Conservation (phyloP, 768 basidiomycete genomes). For the Mycena metata region DNA sequence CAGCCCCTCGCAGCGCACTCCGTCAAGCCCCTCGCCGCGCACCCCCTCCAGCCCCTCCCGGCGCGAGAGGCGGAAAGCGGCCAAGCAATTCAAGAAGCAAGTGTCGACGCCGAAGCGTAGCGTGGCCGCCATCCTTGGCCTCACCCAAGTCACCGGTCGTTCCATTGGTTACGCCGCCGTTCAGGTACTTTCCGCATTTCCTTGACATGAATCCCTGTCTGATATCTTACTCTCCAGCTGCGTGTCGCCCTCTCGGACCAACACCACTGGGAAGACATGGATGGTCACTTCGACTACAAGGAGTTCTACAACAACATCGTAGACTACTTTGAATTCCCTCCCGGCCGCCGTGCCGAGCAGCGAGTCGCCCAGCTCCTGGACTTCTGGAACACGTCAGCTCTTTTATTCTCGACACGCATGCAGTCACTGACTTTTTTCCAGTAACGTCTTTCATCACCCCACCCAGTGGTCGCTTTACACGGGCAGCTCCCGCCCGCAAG, state of each 20-base stretch:
- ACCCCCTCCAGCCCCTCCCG: no score
- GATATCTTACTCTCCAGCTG: constrained; percentile 17
- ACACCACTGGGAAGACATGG: constrained; percentile 23
- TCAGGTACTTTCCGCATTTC: constrained; percentile 35
- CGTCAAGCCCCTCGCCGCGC: no score
- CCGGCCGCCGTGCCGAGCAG: neutral
- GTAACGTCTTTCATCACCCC: neutral
- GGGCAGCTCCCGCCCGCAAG: neutral
- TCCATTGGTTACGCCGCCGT: constrained; percentile 34
- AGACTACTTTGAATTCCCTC: constrained; percentile 34
- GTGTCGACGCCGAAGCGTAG: neutral
- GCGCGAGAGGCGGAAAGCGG: no score
- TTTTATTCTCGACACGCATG: neutral
- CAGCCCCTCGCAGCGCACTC: neutral
- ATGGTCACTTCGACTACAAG: constrained; percentile 36
- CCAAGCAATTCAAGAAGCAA: neutral
- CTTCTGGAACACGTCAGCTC: constrained; percentile 5
- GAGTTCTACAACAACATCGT: constrained; percentile 37
- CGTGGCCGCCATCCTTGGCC: neutral
- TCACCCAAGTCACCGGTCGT: constrained; percentile 33
- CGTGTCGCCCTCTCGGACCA: constrained; percentile 34
- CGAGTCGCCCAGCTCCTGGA: constrained; percentile 3
- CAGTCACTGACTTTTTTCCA: neutral
- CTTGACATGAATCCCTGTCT: neutral
- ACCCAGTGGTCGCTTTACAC: neutral